Base-by-base conservation (phyloP, 176 grass and related monocot species). In the Microstegium vimineum region DNA sequence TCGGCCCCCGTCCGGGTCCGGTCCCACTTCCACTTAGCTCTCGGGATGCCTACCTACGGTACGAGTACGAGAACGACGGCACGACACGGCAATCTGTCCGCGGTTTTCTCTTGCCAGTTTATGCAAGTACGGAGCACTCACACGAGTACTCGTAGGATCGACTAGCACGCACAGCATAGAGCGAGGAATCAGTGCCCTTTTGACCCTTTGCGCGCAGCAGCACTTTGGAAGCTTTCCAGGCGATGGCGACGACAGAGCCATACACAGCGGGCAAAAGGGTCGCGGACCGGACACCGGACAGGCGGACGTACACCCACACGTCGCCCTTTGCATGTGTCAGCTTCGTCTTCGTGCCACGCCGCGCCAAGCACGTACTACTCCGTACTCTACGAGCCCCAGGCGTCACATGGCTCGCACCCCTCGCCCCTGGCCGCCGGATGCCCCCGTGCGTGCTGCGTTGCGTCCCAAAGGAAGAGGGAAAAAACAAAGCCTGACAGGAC, bases 381-480 rank as follows among this genome's bases (percentile, higher is more conserved):
- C n/a, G n/a, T n/a, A n/a, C n/a, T n/a, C n/a, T n/a, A n/a, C 49
- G 30, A 49, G 9, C 0, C 30, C 10, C 57, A 14, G 0, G 0
- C 32, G 23, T 86, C 84, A 86, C 84, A 80, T 86, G 84, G n/a
- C 75, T 79, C 67, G 31, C 75, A 49, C 40, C 62, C 77, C 6
- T 62, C 14, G 45, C 4, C 13, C 76, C 32, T 17, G 27, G 69
- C 66, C 36, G 62, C 11, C 28, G 6, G n/a, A n/a, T n/a, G 15
- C 23, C 10, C 27, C 25, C 41, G 62, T 51, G 62, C 62, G 77
- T 11, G 40, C 15, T 32, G 75, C 62, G 76, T 66, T 18, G 65
- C 22, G 17, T 33, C 27, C 3, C 14, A 62, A 35, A 47, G n/a
- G n/a, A n/a, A n/a, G n/a, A n/a, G 32, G n/a, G 2, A 3, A 2